Conservation (phyloP, 208 protist genomes). For the Borovskyia barvae region DNA sequence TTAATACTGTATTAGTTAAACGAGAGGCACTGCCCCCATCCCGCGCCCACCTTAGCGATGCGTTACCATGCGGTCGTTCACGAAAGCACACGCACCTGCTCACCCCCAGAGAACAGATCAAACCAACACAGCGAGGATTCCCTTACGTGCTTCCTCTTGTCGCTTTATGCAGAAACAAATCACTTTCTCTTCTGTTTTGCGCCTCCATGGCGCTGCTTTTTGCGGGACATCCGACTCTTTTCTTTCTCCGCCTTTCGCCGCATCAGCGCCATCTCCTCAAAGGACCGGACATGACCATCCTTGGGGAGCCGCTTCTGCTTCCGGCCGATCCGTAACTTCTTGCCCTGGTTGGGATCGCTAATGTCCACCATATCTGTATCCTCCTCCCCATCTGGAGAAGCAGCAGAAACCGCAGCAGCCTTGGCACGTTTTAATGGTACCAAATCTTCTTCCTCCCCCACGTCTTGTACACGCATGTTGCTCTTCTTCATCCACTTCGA, state of each 20-base stretch:
- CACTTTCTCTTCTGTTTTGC: slow-evolving; percentile 22
- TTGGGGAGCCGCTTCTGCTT: slow-evolving; percentile 84
- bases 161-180: too few species aligned
- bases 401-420: slow-evolving; percentile 34
- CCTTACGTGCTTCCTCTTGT: too few species aligned
- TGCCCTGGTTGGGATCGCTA: slow-evolving; percentile 89
- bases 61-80: too few species aligned
- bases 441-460: slow-evolving; percentile 89
- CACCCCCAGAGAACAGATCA: too few species aligned
- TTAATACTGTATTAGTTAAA: too few species aligned
- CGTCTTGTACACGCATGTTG: slow-evolving; percentile 91
- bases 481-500: slow-evolving; percentile 89
- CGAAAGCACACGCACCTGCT: too few species aligned
- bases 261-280: slow-evolving; percentile 81
- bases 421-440: slow-evolving; percentile 69
- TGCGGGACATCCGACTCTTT: slow-evolving; percentile 63
- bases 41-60: too few species aligned
- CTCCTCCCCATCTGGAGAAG: slow-evolving; percentile 21
- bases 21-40: too few species aligned
- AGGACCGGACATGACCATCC: slow-evolving; percentile 83
- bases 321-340: slow-evolving; percentile 87
- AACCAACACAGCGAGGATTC: too few species aligned
- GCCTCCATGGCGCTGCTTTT: slow-evolving; percentile 39
- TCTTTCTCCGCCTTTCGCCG: slow-evolving; percentile 84
- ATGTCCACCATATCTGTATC: slow-evolving; percentile 79